These are phyloP conservation scores for Lasiodiplodia theobromae DNA, from an alignment of 2,329 filamentous ascomycete genomes.

Conservation along the genomic window DNA sequence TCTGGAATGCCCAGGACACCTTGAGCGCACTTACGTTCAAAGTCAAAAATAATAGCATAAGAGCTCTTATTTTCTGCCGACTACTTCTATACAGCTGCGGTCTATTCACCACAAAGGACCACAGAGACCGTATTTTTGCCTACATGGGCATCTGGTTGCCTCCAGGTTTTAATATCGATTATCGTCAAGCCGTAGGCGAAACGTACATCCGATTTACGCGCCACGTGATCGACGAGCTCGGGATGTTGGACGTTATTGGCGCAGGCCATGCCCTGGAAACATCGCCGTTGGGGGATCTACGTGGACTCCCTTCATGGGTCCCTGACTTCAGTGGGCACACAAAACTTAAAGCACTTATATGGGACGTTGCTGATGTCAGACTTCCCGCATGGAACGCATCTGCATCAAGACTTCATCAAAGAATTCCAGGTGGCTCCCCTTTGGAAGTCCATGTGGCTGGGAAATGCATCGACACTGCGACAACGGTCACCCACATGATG, in stretches of 20 bases:
- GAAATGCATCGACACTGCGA: not conserved
- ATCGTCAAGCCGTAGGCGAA: not conserved
- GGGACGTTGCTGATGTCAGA: not conserved
- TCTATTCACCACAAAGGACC: not conserved
- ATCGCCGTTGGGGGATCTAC: too few species aligned
- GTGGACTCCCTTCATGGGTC: not conserved
- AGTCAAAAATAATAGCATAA: not conserved
- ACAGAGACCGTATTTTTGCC: not conserved
- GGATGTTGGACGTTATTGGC: not conserved
- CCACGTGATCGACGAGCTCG: not conserved
- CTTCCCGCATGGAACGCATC: not conserved
- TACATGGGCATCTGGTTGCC: not conserved
- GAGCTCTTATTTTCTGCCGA: not conserved
- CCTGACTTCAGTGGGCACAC: not conserved
- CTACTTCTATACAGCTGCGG: not conserved
- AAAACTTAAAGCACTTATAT: fast-evolving
- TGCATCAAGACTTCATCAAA: not conserved
- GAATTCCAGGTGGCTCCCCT: too few species aligned
- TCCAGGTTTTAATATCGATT: not conserved
- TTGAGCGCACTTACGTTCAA: too few species aligned
- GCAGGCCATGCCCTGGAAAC: not conserved
- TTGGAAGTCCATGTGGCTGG: not conserved
- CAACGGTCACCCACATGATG: not conserved
- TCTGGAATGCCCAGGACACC: too few species aligned
- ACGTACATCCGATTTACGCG: not conserved